phyloP scores from a whole-genome alignment of 2,329 filamentous ascomycete species.

The Blumeriella jaapii region DNA sequence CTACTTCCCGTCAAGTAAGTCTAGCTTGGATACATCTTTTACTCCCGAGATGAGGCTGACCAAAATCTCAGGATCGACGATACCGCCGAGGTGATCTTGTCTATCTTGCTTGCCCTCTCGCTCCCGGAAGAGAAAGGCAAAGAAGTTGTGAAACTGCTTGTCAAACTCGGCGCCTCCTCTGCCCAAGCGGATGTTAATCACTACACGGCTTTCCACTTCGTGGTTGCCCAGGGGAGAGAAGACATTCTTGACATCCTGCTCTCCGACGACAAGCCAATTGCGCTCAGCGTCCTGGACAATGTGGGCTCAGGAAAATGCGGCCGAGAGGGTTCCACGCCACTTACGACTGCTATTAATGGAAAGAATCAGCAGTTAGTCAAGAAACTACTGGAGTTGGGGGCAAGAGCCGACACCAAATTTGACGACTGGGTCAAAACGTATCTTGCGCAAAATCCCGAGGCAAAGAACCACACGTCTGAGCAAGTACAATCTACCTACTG shows the following conservation, averaged over 20 bases:
- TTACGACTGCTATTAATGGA: constrained; percentile 47
- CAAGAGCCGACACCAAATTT: constrained; percentile 47
- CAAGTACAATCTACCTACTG: constrained; percentile 39
- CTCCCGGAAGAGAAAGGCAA: constrained; percentile 52
- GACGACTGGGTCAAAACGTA: constrained; percentile 51
- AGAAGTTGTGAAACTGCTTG: constrained; percentile 51
- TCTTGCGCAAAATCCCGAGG: constrained; percentile 31
- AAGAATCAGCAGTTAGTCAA: constrained; percentile 41
- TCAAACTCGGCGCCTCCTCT: constrained; percentile 60
- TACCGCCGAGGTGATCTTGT: constrained; percentile 50
- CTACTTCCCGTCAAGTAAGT: constrained; percentile 56
- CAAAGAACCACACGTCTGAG: constrained; percentile 32
- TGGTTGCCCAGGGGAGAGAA: constrained; percentile 39
- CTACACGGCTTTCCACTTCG: constrained; percentile 55
- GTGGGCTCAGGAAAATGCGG: constrained; percentile 32
- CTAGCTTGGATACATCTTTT: constrained; percentile 26
- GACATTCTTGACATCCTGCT: constrained; percentile 39
- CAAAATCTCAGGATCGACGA: constrained; percentile 26
- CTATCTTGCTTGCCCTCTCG: constrained; percentile 53
- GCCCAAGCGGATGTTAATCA: constrained; percentile 59
- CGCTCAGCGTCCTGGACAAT: constrained; percentile 56
- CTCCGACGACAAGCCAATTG: constrained; percentile 46
- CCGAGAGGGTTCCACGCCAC: constrained; percentile 33
- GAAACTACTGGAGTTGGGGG: constrained; percentile 53
- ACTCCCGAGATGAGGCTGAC: too few species aligned